Evolutionary conservation across 2,329 filamentous ascomycete species (phyloP), one percentile per base, ranked within the genome.

Genomic region (Periconia macrospinosa): DNA sequence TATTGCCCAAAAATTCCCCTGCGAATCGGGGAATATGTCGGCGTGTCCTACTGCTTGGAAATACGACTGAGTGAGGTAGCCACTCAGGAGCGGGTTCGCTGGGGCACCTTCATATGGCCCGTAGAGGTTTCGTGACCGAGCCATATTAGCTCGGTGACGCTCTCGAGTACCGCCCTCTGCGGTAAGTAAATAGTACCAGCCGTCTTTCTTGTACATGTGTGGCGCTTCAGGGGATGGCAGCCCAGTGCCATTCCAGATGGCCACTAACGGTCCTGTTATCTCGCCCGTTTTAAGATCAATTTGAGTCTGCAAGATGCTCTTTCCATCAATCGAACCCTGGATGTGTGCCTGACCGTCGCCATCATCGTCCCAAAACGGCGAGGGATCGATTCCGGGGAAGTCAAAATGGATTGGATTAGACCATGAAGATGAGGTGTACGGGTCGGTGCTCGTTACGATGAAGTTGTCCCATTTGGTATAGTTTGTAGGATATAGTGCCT

Each of bases 281-380:
- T 51, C 58, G 6, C 68, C 70, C 2, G 65, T 72, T 3, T 55
- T 43, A 11, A 70, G 55, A 51, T 71, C 58, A 37, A 37, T 37
- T 3, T 3, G 33, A 37, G 33, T 10, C 15, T 37, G 33, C 15
- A 37, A 10, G 33, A 37, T 37, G 15, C 33, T 37, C 11, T 37
- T 37, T 13, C 33, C 41, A 70, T 62, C 11, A 57, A 54, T 19
- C 30, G 42, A 35, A 37, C 40, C 27, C 18, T 40, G 30, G 50
- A 47, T 33, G 62, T 58, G n/a, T 56, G 48, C n/a, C 68, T 66
- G 6, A 65, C 66, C 82, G 47, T 83, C 78, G 65, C 66, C 82
- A 47, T 83, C 78, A 1, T 76, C 75, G 46, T 84, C 78, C 79
- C 81, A 84, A 57, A 83, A 81, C 2, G 55, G n/a, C 20, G 52